Evolutionary conservation across 257 asterid species (phyloP), one percentile per base, ranked within the genome.

Genomic region (Mitragyna speciosa): DNA sequence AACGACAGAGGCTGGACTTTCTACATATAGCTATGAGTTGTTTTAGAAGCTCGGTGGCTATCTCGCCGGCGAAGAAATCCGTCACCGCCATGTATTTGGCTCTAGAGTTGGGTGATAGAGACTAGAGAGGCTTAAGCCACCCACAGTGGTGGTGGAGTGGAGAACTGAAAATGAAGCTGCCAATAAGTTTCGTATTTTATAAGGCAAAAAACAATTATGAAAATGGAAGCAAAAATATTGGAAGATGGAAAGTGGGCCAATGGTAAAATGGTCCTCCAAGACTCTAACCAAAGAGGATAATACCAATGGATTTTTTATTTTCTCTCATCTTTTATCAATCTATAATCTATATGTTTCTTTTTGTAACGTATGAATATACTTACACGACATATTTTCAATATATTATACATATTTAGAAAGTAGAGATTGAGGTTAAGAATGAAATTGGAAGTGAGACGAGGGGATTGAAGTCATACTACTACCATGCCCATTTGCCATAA

Each of bases 1-100:
- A 79, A 24, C 93, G 89, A 80, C 96, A 94, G 9, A 89, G 66
- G 39, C 88, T 78, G 28, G 92, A 91, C 78, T 92, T 91, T 5
- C 87, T 79, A 76, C 90, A 67, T 75, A 94, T 88, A 58, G 81
- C 0, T 71, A 90, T 0, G 73, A 94, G 96, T 73, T 91, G 90
- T 72, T 91, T 92, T 12, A 94, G 86, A 59, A 94, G 97, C 65
- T 94, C 97, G 28, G 97, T 87, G 82, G 97, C 92, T 26, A 94
- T 89, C 78, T 94, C 98, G 82, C 96, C 97, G 87, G 91, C 96
- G 84, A 94, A 94, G 11, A 92, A 84, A 77, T 94, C 98, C 28
- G 96, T 92, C 0, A 94, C 92, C 61, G 89, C 97, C 98, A 94
- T 94, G n/a, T 59, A 1, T 54, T 47, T 78, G 75, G 78, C 45